Evolutionary conservation across 345 rosid species (phyloP).

Genomic region (Murraya paniculata): DNA sequence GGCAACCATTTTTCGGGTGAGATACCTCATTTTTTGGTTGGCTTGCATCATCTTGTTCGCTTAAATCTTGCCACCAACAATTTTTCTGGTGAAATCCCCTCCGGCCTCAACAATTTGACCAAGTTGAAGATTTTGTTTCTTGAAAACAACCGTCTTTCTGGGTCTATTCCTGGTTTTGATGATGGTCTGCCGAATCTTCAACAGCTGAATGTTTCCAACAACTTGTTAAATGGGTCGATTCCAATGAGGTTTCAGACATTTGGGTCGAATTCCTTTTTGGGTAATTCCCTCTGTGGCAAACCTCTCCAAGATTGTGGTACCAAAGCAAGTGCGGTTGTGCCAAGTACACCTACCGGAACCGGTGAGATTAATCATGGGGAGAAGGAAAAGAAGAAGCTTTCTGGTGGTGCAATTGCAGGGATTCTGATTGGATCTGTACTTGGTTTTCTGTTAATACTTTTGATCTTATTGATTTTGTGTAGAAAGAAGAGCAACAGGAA

Average conservation of each 20-base stretch:
- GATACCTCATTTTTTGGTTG: constrained; percentile 59
- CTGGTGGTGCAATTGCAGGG: constrained; percentile 87
- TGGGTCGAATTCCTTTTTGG: constrained; percentile 50
- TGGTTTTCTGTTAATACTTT: constrained; percentile 45
- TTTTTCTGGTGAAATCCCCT: constrained; percentile 62
- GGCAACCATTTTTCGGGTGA: constrained; percentile 77
- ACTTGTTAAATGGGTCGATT: constrained; percentile 77
- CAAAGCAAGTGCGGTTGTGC: constrained; percentile 30
- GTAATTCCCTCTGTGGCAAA: constrained; percentile 76
- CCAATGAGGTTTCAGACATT: constrained; percentile 49
- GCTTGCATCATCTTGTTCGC: constrained; percentile 54
- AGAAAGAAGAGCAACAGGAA: constrained; percentile 52
- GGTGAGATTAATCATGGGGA: constrained; percentile 22
- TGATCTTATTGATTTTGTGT: constrained; percentile 55
- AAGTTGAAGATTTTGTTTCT: constrained; percentile 71
- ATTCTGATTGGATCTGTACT: constrained; percentile 76
- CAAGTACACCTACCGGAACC: constrained; percentile 40
- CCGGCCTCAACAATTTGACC: constrained; percentile 56
- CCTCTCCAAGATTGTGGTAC: constrained; percentile 48
- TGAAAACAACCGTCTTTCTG: constrained; percentile 63
- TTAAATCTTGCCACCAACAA: constrained; percentile 62
- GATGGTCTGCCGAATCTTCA: constrained; percentile 31
- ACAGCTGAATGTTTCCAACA: constrained; percentile 83
- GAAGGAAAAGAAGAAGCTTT: constrained; percentile 52
- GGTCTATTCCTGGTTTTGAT: constrained; percentile 48